Evolutionary conservation across 495 filamentous ascomycete genomes (phyloP).

Genomic region (Hypoxylon trugodes): DNA sequence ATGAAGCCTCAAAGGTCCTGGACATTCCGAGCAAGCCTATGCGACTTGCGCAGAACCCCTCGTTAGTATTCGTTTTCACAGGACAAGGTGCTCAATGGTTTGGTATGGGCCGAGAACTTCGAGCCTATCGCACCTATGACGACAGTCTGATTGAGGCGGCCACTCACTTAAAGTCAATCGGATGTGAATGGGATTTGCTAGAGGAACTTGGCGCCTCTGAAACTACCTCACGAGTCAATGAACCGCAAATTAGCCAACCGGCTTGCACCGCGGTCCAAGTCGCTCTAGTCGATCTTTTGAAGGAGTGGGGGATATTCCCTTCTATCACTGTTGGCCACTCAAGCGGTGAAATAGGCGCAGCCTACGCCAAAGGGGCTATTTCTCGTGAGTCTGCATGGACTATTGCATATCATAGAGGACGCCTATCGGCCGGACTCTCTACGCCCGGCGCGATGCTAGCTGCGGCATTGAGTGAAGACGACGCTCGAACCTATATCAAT

Average conservation of each 20-base stretch:
- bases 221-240: slow-evolving; percentile 35
- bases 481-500: slow-evolving; percentile 42
- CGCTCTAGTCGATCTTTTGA: slow-evolving; percentile 62
- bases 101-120: slow-evolving; percentile 58
- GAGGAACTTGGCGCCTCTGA: slow-evolving; percentile 35
- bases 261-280: slow-evolving; percentile 59
- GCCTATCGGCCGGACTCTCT: slow-evolving; percentile 33
- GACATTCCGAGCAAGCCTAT: slow-evolving; percentile 33
- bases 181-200: slow-evolving; percentile 37
- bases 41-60: slow-evolving; percentile 29
- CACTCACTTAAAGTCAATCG: slow-evolving; percentile 35
- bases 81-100: slow-evolving; percentile 55
- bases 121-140: slow-evolving; percentile 38
- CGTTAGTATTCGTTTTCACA: slow-evolving; percentile 41
- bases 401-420: slow-evolving; percentile 55
- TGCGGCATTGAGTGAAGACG: slow-evolving; percentile 43
- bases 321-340: slow-evolving; percentile 65
- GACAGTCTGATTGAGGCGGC: slow-evolving; percentile 39
- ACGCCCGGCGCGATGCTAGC: slow-evolving; percentile 55
- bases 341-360: slow-evolving; percentile 66
- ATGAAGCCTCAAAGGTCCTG: not conserved
- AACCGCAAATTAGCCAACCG: slow-evolving; percentile 50
- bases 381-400: slow-evolving; percentile 58
- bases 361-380: slow-evolving; percentile 53
- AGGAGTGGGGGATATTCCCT: slow-evolving; percentile 56